Conservation (phyloP, 306 rosid genomes). For the Ormosia emarginata region DNA sequence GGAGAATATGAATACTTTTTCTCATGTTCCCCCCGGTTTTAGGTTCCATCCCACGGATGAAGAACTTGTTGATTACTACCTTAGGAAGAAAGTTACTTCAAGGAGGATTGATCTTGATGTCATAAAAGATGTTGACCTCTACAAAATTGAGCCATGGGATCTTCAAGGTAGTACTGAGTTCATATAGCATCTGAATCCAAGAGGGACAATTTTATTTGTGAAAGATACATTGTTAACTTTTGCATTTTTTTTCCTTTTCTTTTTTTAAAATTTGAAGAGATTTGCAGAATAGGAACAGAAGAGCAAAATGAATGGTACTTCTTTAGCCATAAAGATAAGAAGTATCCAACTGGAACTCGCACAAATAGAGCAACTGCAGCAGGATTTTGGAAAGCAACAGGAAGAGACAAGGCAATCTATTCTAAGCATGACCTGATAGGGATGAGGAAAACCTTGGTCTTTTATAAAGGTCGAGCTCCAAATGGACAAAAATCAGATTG, state of each 20-base stretch:
- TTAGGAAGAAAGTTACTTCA: slow-evolving; percentile 68
- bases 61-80: slow-evolving; percentile 95
- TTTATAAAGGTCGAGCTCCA: slow-evolving; percentile 90
- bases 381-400: slow-evolving; percentile 98
- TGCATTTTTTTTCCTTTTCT: not conserved
- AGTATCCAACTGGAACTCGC: slow-evolving; percentile 95
- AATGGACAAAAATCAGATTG: slow-evolving; percentile 97
- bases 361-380: slow-evolving; percentile 93
- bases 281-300: slow-evolving; percentile 86
- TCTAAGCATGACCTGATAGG: slow-evolving; percentile 80
- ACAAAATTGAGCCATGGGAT: slow-evolving; percentile 96
- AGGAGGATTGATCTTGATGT: slow-evolving; percentile 83
- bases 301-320: slow-evolving; percentile 91
- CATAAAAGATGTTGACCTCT: slow-evolving; percentile 91
- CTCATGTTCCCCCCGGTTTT: slow-evolving; percentile 90
- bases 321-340: slow-evolving; percentile 92
- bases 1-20: slow-evolving; percentile 53
- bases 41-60: slow-evolving; percentile 97
- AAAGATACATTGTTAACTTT: not conserved
- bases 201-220: not conserved
- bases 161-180: slow-evolving; percentile 62
- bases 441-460: slow-evolving; percentile 91
- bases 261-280: slow-evolving; percentile 34
- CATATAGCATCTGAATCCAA: not conserved
- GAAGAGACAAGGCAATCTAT: slow-evolving; percentile 92